Conservation (phyloP, 208 protist genomes). For the Blastocrithidia nonstop region DNA sequence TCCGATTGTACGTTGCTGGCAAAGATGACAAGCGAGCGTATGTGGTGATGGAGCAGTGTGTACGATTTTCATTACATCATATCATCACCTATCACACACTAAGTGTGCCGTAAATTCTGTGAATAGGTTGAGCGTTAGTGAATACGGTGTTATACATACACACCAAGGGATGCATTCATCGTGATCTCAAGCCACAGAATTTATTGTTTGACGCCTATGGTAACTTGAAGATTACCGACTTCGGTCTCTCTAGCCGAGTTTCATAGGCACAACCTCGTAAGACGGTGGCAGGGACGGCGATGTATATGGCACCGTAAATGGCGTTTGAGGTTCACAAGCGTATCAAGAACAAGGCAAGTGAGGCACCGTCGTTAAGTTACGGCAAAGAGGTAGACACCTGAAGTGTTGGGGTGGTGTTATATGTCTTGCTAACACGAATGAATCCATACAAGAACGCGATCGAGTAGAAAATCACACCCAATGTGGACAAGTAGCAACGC, state of each 20-base stretch:
- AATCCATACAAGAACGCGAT: conserved; percentile 73
- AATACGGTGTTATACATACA: conserved; percentile 77
- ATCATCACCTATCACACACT: conserved; percentile 44
- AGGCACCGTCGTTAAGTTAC: conserved; percentile 40
- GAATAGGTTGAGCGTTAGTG: conserved; percentile 71
- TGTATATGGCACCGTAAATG: conserved; percentile 87
- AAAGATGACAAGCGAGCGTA: conserved; percentile 58
- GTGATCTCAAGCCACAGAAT: conserved; percentile 86
- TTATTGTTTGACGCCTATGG: conserved; percentile 80
- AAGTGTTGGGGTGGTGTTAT: conserved; percentile 80
- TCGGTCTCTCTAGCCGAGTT: conserved; percentile 75
- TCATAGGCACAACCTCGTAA: conserved; percentile 62
- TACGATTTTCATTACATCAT: conserved; percentile 55
- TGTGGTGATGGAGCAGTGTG: conserved; percentile 80
- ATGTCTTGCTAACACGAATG: conserved; percentile 72
- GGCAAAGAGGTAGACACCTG: conserved; percentile 80
- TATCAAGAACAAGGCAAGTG: conserved; percentile 35
- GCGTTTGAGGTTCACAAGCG: conserved; percentile 72
- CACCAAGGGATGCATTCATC: conserved; percentile 74
- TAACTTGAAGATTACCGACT: conserved; percentile 87
- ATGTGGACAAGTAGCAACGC: conserved; percentile 57
- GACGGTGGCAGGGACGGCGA: conserved; percentile 77
- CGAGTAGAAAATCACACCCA: conserved; percentile 21
- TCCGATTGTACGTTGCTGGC: conserved; percentile 62
- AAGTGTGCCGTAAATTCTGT: conserved; percentile 60